phyloP scores from a whole-genome alignment of 169 alveolate genomes.

The Plasmodium vinckei region DNA sequence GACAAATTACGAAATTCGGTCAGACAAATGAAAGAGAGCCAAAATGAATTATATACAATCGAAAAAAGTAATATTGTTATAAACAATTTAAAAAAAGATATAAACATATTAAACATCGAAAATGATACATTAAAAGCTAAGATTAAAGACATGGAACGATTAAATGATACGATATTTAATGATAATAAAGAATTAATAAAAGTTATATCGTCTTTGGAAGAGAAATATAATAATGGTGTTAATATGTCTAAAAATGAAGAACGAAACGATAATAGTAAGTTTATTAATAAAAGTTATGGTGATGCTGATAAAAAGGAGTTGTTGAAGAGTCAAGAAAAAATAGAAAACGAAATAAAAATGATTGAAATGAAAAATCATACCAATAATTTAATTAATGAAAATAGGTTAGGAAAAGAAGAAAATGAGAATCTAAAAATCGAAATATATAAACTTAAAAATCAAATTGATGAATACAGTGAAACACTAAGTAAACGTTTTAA shows the following conservation, averaged over 20 bases:
- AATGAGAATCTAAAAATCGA: constrained; percentile 50
- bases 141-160: constrained; percentile 29
- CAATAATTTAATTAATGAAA: constrained; percentile 17
- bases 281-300: background rate
- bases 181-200: constrained; percentile 60
- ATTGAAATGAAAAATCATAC: background rate
- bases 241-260: background rate
- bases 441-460: constrained; percentile 41
- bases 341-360: background rate
- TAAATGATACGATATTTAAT: constrained; percentile 35
- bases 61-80: constrained; percentile 1
- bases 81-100: constrained; percentile 8
- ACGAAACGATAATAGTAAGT: background rate
- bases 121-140: constrained; percentile 38
- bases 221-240: background rate
- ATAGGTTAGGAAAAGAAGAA: constrained; percentile 49
- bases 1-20: background rate
- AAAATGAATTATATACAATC: background rate
- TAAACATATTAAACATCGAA: constrained; percentile 32
- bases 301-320: too few species aligned
- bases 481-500: constrained; percentile 18
- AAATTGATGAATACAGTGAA: constrained; percentile 46
- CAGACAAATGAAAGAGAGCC: background rate
- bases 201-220: constrained; percentile 28
- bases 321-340: background rate